These are phyloP conservation scores for Fusarium sp. DNA, from an alignment of 2,329 filamentous ascomycete species.

Conservation along the genomic window DNA sequence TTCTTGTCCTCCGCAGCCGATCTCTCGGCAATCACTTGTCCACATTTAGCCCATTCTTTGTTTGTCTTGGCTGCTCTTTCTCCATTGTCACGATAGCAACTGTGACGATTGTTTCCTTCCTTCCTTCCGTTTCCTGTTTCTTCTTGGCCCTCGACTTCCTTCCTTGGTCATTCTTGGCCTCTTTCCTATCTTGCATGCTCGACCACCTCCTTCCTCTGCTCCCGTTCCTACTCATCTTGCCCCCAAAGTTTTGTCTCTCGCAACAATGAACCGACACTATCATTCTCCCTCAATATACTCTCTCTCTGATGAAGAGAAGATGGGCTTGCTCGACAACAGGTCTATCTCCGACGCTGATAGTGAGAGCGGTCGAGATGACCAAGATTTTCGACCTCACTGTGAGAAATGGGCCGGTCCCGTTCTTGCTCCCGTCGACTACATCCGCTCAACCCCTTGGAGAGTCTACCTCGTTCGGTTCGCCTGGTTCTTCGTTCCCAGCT, in stretches of 20 bases:
- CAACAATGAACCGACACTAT: constrained; percentile 55
- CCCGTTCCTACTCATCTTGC: constrained; percentile 2
- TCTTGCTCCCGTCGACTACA: constrained; percentile 47
- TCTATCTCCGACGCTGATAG: constrained; percentile 59
- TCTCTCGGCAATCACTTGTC: constrained; percentile 19
- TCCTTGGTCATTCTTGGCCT: background rate
- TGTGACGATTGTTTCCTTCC: constrained; percentile 17
- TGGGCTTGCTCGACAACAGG: constrained; percentile 60
- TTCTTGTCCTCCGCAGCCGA: constrained; percentile 15
- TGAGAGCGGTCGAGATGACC: constrained; percentile 55
- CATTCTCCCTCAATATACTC: constrained; percentile 53
- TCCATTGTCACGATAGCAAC: background rate
- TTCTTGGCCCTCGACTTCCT: constrained; percentile 16
- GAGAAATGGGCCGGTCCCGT: constrained; percentile 52
- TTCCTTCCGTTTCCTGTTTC: constrained; percentile 25
- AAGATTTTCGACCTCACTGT: constrained; percentile 52
- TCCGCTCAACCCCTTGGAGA: constrained; percentile 54
- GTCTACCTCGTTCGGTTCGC: constrained; percentile 54
- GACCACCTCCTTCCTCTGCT: constrained; percentile 16
- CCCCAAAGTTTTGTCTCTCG: constrained; percentile 4
- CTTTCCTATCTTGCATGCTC: constrained; percentile 3
- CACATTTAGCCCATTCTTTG: constrained; percentile 7
- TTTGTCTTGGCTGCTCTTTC: constrained; percentile 6
- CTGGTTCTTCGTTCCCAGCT: constrained; percentile 66
- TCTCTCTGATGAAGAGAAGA: constrained; percentile 59